Evolutionary conservation across 2,329 filamentous ascomycete species (phyloP).

Genomic region (Claviceps digitariae): DNA sequence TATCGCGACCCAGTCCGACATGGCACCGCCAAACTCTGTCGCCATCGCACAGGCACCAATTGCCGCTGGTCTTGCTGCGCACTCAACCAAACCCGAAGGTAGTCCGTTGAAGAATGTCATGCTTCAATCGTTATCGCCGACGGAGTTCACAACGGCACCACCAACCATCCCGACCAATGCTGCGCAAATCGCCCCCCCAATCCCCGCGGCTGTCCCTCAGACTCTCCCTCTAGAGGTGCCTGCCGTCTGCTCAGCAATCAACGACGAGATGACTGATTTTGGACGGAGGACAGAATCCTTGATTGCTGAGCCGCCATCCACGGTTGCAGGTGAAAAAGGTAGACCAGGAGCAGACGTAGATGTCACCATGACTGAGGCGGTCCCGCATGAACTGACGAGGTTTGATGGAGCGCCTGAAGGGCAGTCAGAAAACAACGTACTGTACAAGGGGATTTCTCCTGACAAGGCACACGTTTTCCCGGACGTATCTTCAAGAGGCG

Average conservation of each 20-base stretch:
- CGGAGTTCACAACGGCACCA: conserved; percentile 17
- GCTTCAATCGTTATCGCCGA: conserved; percentile 33
- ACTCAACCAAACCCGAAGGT: conserved; percentile 28
- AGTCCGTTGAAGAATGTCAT: conserved; percentile 41
- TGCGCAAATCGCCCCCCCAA: background rate
- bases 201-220: background rate
- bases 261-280: background rate
- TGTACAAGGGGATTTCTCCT: background rate
- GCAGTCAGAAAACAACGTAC: background rate
- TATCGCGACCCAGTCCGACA: conserved; percentile 9
- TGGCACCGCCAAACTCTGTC: conserved; percentile 16
- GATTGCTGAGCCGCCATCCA: conserved; percentile 19
- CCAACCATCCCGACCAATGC: background rate
- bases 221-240: conserved; percentile 3
- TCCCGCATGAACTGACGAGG: background rate
- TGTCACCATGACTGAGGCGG: conserved; percentile 1
- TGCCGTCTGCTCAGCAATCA: background rate
- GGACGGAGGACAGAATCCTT: conserved; percentile 12
- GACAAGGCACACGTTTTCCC: background rate
- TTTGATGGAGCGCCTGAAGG: conserved; percentile 4
- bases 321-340: conserved; percentile 17
- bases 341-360: conserved; percentile 15
- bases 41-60: conserved; percentile 19
- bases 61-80: conserved; percentile 12
- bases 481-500: conserved; percentile 2